Conservation (phyloP, 495 filamentous ascomycete genomes). For the Annulohypoxylon stygium region DNA sequence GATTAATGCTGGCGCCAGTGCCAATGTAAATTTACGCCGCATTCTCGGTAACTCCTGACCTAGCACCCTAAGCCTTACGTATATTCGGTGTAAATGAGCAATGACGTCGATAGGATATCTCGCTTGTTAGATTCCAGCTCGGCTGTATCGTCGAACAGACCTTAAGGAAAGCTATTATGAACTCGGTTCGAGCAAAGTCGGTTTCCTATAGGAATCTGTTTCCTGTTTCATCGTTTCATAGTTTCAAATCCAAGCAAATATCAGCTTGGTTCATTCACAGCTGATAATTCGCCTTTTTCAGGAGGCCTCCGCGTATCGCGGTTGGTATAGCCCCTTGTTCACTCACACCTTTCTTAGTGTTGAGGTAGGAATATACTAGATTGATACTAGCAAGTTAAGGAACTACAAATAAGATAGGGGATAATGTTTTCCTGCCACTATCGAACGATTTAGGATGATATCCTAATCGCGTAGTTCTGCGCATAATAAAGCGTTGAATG, state of each 20-base stretch:
- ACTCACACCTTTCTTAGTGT: background rate
- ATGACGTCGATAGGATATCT: conserved; percentile 6
- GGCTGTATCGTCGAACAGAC: background rate
- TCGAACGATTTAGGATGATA: background rate
- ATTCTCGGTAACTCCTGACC: background rate
- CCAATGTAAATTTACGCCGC: background rate
- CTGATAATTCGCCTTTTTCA: background rate
- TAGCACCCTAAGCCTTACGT: conserved; percentile 1
- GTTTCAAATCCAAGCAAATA: background rate
- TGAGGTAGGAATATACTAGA: conserved; percentile 5
- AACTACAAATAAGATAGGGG: background rate
- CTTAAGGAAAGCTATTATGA: background rate
- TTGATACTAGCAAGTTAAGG: background rate
- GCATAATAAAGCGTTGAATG: background rate
- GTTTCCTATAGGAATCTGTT: background rate
- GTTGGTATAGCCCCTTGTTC: background rate
- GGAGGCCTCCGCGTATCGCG: conserved; percentile 8
- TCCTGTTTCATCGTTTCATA: background rate
- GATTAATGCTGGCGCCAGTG: conserved; percentile 7
- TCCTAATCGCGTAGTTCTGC: background rate
- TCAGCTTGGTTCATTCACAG: background rate
- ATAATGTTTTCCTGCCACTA: background rate
- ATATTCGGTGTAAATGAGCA: background rate
- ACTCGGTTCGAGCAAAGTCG: background rate
- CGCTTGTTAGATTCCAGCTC: background rate